A percentile compares a stretch with the other conserved stretches of the same genome.
These are phyloP conservation scores for Boletus sensibilis DNA, from an alignment of 768 basidiomycete genomes.

Conservation along the genomic window DNA sequence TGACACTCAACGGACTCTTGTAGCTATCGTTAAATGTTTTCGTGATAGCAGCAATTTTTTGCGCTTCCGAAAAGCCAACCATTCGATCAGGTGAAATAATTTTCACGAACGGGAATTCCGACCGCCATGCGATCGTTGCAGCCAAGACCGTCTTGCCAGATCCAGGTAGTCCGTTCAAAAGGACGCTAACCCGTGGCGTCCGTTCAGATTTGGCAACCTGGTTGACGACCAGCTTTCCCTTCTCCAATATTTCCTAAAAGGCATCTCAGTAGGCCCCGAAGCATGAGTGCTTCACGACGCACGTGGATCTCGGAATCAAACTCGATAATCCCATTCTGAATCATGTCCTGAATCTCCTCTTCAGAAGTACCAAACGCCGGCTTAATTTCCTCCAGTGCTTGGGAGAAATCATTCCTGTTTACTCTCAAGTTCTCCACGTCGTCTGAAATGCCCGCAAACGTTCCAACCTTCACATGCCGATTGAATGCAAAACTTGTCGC, in stretches of 20 bases:
- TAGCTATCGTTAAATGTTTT: slow-evolving; percentile 95
- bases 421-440: slow-evolving; percentile 94
- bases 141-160: slow-evolving; percentile 95
- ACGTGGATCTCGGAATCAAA: slow-evolving; percentile 77
- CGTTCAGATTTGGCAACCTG: slow-evolving; percentile 89
- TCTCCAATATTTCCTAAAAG: slow-evolving; percentile 75
- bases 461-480: slow-evolving; percentile 96
- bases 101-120: slow-evolving; percentile 98
- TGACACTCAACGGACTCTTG: slow-evolving; percentile 94
- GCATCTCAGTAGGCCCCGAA: not conserved
- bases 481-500: slow-evolving; percentile 98
- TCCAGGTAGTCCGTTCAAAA: slow-evolving; percentile 87
- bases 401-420: slow-evolving; percentile 80
- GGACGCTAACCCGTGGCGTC: slow-evolving; percentile 87
- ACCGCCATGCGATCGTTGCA: slow-evolving; percentile 89
- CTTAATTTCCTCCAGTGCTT: slow-evolving; percentile 90
- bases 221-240: slow-evolving; percentile 86
- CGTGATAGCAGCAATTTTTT: slow-evolving; percentile 88
- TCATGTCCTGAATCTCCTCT: slow-evolving; percentile 89
- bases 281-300: slow-evolving; percentile 6
- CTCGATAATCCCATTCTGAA: slow-evolving; percentile 96
- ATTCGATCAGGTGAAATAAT: slow-evolving; percentile 93
- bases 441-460: slow-evolving; percentile 93
- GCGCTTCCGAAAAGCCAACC: slow-evolving; percentile 92
- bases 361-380: slow-evolving; percentile 98